These are phyloP conservation scores for Boletus sensibilis DNA, from an alignment of 768 basidiomycete species.

Conservation along the genomic window DNA sequence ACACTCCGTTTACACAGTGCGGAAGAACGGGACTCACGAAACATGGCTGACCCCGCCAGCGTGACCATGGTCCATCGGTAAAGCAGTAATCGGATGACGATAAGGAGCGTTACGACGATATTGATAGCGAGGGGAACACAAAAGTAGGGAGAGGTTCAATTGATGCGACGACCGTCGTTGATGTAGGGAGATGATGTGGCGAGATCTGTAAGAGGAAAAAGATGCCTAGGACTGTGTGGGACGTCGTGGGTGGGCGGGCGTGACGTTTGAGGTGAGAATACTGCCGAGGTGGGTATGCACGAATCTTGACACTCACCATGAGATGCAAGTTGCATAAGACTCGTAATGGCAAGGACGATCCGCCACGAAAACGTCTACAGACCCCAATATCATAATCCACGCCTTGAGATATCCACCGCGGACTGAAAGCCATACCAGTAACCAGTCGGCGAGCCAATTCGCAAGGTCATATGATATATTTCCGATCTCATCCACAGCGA, in stretches of 20 bases:
- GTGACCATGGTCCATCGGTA: constrained; percentile 22
- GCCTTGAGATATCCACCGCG: too few relatives aligned
- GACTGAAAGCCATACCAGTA: too few relatives aligned
- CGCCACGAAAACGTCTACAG: too few relatives aligned
- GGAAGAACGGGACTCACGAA: constrained; percentile 21
- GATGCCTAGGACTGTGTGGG: constrained; percentile 18
- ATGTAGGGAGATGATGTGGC: constrained; percentile 28
- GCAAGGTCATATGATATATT: too few relatives aligned
- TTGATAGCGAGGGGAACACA: constrained; percentile 28
- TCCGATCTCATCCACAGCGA: too few relatives aligned
- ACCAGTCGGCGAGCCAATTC: too few relatives aligned
- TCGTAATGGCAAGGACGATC: constrained; percentile 16
- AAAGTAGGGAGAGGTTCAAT: constrained; percentile 31
- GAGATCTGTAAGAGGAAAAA: constrained; percentile 27
- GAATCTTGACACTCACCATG: constrained; percentile 16
- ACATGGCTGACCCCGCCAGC: constrained; percentile 28
- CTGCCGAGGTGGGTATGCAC: neutral
- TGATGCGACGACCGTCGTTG: constrained; percentile 9
- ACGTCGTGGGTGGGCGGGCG: too few relatives aligned
- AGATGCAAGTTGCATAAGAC: constrained; percentile 26
- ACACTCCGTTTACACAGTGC: neutral
- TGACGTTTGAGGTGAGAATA: neutral
- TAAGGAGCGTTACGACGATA: constrained; percentile 23
- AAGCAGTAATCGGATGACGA: constrained; percentile 25
- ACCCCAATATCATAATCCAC: too few relatives aligned